These are phyloP conservation scores for Lactarius tabidus DNA, from an alignment of 768 basidiomycete genomes.

Conservation along the genomic window DNA sequence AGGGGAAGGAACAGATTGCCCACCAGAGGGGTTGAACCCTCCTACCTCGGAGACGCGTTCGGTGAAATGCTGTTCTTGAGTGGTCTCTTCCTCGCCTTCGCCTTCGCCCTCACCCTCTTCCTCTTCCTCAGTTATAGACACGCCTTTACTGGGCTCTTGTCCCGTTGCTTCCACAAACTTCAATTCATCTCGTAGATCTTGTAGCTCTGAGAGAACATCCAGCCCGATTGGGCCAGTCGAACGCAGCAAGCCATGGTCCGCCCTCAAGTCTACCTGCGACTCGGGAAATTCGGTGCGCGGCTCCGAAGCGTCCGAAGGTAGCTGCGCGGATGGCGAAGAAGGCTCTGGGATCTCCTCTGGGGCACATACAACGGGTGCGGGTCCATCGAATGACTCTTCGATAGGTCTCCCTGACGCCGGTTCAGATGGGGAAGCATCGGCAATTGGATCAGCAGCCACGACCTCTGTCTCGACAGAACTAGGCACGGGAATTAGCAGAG, in stretches of 20 bases:
- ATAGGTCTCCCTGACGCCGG: background rate
- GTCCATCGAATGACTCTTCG: background rate
- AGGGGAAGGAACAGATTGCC: constrained; percentile 29
- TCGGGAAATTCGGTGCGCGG: constrained; percentile 10
- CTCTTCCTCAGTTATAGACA: constrained; percentile 28
- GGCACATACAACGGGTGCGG: background rate
- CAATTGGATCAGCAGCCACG: background rate
- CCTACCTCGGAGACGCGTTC: constrained; percentile 61
- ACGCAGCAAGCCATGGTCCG: background rate
- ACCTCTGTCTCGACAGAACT: constrained; percentile 2
- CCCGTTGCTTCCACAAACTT: background rate
- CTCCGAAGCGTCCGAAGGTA: constrained; percentile 7
- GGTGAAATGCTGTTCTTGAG: constrained; percentile 53
- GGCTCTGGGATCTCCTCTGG: background rate
- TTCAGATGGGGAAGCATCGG: background rate
- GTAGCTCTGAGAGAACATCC: background rate
- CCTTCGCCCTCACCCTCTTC: constrained; percentile 50
- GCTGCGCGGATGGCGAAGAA: background rate
- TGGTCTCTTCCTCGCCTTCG: constrained; percentile 47
- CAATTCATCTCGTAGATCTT: background rate
- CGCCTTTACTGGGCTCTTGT: constrained; percentile 5
- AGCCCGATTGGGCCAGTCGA: background rate
- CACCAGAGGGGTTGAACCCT: constrained; percentile 50
- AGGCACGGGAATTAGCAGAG: background rate
- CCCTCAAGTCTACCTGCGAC: constrained; percentile 1